phyloP scores from a whole-genome alignment of 1,139 yeast genomes.

The Pichia sp. region DNA sequence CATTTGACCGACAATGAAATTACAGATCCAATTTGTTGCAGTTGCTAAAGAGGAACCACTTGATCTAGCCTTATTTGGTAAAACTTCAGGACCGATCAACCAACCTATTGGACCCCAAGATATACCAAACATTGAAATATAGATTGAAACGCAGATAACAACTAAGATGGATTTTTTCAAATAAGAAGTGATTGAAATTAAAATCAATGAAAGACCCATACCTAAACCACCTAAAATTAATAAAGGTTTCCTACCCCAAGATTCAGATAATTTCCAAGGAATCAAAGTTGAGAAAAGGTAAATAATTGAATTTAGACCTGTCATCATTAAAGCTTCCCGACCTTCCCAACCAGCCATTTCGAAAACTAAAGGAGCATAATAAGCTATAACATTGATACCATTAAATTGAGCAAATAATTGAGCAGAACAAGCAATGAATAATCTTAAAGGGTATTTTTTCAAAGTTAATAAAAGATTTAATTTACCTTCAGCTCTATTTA shows the following conservation, averaged over 20 bases:
- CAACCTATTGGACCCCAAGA: slow-evolving; percentile 96
- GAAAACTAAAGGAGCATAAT: slow-evolving; percentile 89
- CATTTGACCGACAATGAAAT: slow-evolving; percentile 85
- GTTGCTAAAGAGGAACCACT: slow-evolving; percentile 90
- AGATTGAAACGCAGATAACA: slow-evolving; percentile 66
- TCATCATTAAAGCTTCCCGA: slow-evolving; percentile 80
- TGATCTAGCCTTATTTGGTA: slow-evolving; percentile 82
- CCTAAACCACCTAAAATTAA: slow-evolving; percentile 67
- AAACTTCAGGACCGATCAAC: slow-evolving; percentile 75
- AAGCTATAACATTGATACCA: slow-evolving; percentile 88
- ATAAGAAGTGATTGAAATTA: slow-evolving; percentile 32
- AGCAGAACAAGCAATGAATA: slow-evolving; percentile 85
- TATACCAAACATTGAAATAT: slow-evolving; percentile 81
- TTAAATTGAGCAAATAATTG: slow-evolving; percentile 89
- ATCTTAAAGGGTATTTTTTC: slow-evolving; percentile 60
- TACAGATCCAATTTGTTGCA: slow-evolving; percentile 92
- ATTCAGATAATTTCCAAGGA: slow-evolving; percentile 86
- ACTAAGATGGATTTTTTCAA: slow-evolving; percentile 38
- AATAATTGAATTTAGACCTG: slow-evolving; percentile 78
- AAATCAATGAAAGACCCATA: slow-evolving; percentile 65
- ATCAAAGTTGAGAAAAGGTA: slow-evolving; percentile 74
- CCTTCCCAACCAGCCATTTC: slow-evolving; percentile 96
- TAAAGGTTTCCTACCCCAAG: slow-evolving; percentile 86
- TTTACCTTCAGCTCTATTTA: slow-evolving; percentile 75
- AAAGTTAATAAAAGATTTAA: slow-evolving; percentile 65